Evolutionary conservation across 495 filamentous ascomycete species (phyloP), one percentile per base, ranked within the genome.

Genomic region (Penicillium paradoxum): DNA sequence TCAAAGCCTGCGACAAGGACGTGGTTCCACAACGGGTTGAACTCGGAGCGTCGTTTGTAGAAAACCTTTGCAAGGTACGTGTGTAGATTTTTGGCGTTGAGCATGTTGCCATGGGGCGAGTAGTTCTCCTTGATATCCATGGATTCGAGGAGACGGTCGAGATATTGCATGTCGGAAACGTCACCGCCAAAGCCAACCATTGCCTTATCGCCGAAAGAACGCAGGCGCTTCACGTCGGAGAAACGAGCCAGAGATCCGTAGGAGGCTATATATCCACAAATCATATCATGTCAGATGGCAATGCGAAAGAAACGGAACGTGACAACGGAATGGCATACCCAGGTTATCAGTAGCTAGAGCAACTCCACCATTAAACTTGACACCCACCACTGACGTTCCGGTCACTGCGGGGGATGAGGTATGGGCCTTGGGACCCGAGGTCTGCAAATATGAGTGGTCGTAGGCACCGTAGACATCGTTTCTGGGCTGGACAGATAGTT

Each of bases 211-310:
- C 83, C 79, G 73, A 98, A 97, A 53, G 82, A 77, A 55, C 87
- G 88, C 53, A 98, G 87, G 55, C 81, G 81, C 63, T 97, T 91
- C 59, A 97, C 89, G 72, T 96, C 88, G 61, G 89, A 89, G 79
- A 97, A 98, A 60, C 93, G 90, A 34, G 93, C 90, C 47, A 98
- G 86, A 49, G 92, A 96, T 60, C 93, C 93, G 73, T 98, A 98
- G 43, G 95, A 97, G 54, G 93, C 93, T 96, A 59, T 38, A 25
- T 19, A 43, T 15, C 18, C 8, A 53, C 11, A 34, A 17, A 33
- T 25, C 58, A 14, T 37, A 25, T 14, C 48, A 39, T 14, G 21
- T 51, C 21, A 40, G 34, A 34, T 51, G 17, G 18, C n/a, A 17
- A 18, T 19, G 13, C 29, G 14, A 33, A 29, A 22, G 21, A 29